phyloP scores from a whole-genome alignment of 768 basidiomycete species.

The Termitomyces sp. region DNA sequence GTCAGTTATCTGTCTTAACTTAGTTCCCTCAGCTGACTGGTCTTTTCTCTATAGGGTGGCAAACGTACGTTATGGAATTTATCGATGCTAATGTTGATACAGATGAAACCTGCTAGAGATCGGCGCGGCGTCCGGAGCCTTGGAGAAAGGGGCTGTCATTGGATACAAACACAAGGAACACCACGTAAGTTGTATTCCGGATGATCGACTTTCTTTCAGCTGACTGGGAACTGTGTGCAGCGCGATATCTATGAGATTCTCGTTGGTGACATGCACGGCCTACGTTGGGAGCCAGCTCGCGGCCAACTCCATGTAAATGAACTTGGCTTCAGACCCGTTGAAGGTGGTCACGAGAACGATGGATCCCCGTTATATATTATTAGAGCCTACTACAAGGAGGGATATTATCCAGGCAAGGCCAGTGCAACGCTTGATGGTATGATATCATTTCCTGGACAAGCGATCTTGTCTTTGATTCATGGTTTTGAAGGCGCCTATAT shows the following conservation, averaged over 20 bases:
- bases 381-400: slow-evolving; percentile 51
- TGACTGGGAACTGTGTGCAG: slow-evolving; percentile 31
- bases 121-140: slow-evolving; percentile 60
- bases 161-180: slow-evolving; percentile 61
- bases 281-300: slow-evolving; percentile 55
- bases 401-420: slow-evolving; percentile 64
- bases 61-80: slow-evolving; percentile 45
- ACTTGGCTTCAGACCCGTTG: slow-evolving; percentile 55
- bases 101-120: slow-evolving; percentile 41
- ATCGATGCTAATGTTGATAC: slow-evolving; percentile 25
- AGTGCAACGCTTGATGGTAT: slow-evolving; percentile 51
- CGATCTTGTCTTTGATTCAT: background rate
- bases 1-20: slow-evolving; percentile 31
- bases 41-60: slow-evolving; percentile 40
- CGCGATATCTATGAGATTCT: slow-evolving; percentile 66
- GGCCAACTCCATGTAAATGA: slow-evolving; percentile 43
- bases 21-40: background rate
- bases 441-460: background rate
- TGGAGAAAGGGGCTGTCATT: slow-evolving; percentile 62
- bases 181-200: slow-evolving; percentile 39
- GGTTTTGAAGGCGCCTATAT: slow-evolving; percentile 49
- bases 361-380: slow-evolving; percentile 63
- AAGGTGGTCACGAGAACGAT: slow-evolving; percentile 64
- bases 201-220: background rate
- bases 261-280: slow-evolving; percentile 54